Conservation (phyloP, 768 basidiomycete genomes). For the Crucibulum laeve region DNA sequence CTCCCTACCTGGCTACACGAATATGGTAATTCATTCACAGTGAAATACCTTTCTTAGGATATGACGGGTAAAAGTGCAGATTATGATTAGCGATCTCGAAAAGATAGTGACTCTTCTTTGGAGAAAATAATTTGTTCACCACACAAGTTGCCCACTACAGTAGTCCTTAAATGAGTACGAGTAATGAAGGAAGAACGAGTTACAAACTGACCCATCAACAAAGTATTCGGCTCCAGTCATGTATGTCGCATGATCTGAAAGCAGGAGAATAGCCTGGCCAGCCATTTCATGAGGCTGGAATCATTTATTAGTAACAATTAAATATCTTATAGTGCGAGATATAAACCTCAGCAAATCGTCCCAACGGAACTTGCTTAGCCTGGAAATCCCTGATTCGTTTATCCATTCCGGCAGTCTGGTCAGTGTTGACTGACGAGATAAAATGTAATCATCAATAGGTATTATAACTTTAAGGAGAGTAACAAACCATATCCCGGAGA, state of each 20-base stretch:
- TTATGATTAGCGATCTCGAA: no score
- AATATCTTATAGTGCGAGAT: background rate
- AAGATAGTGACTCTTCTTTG: no score
- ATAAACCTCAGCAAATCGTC: constrained; percentile 52
- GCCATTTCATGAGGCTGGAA: constrained; percentile 52
- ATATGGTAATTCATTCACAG: no score
- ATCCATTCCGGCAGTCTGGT: constrained; percentile 54
- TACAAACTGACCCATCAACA: constrained; percentile 44
- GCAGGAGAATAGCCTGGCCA: constrained; percentile 48
- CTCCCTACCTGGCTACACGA: no score
- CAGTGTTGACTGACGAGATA: constrained; percentile 43
- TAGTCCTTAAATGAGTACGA: background rate
- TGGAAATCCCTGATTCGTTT: constrained; percentile 44
- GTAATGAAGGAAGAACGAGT: background rate
- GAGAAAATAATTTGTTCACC: no score
- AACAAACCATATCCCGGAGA: constrained; percentile 57
- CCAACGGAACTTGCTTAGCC: constrained; percentile 42
- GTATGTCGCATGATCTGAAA: constrained; percentile 47
- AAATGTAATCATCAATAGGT: background rate
- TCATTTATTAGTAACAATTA: background rate
- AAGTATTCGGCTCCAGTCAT: constrained; percentile 58
- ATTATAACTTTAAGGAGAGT: background rate
- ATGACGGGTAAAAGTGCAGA: no score
- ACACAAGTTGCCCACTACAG: constrained; percentile 17
- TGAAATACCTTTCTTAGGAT: no score